Base-by-base conservation (phyloP, 306 rosid species). In the Leucaena leucocephala region DNA sequence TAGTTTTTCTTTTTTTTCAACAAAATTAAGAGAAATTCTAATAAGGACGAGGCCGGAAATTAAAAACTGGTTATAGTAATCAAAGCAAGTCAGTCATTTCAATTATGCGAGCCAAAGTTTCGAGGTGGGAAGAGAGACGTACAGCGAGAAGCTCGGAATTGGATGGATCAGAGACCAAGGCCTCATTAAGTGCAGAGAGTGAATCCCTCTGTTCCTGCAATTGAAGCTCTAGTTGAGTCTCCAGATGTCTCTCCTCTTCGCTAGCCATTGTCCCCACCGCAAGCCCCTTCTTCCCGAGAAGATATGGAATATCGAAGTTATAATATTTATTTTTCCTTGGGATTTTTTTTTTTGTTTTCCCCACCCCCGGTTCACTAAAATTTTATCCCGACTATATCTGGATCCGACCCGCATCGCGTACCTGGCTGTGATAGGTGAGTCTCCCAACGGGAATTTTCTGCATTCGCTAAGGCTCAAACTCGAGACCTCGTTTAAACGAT, bases 241-340 rank as follows among this genome's bases (percentile, higher is more conserved):
- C 98, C 38, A 95, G 93, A 91, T 86, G 83, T 84, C 92, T 92
- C 96, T 92, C 98, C 75, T 95, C 98, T 74, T 85, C 97, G 90
- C 86, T 84, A 40, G 85, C 97, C 98, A 95, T 88, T 72, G 72
- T 50, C 27, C 71, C n/a, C 54, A 33, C 52, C 33, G 3, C 27
- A 38, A 72, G 19, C 65, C 4, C 66, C 34, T 7, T 52, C 50
- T 17, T n/a, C 21, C 22, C 46, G 6, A 5, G 6, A 50, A 0
- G 12, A 55, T 8, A 9, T 2, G 4, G 12, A 35, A 2, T 36
- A 21, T 21, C 57, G 52, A 5, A 42, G 17, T 9, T 4, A 19
- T 27, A 27, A 27, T 21, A 0, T 0, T 21, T 43, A 0, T 43
- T 68, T 38, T 50, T 8, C 40, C 61, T 3, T 63, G n/a, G n/a